Evolutionary conservation across 2,329 filamentous ascomycete genomes (phyloP), one percentile per base, ranked within the genome.

Genomic region (Diaporthe ampelina): DNA sequence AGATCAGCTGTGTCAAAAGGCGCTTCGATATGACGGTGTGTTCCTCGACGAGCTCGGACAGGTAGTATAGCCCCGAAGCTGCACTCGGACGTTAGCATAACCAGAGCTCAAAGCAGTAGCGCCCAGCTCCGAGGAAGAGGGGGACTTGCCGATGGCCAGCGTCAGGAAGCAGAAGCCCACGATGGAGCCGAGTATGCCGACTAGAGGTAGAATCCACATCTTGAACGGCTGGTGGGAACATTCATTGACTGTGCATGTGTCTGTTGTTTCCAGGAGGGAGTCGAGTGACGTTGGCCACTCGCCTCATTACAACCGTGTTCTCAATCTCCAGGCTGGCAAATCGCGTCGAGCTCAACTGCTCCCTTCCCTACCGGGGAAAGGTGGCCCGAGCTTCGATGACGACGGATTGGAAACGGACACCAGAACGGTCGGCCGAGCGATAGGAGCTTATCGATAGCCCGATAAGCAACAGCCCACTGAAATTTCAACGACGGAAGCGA

Each of bases 11-110:
- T 45, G 90, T 93, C 70, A 99, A 88, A n/a, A 98, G 87, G 73
- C 93, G 94, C 82, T 97, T 97, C 17, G 95, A 94, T 76, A 97
- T 85, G 15, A 98, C 96, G 5, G 96, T 98, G 82, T 99, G 96
- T 84, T 99, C 97, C 85, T 99, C 97, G 76, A 99, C 97, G 19
- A 98, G 92, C 84, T 99, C 97, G 32, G 96, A 98, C 71, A 99
- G 93, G 83, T 99, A 99, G 86, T 99, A 99, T 35, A 99, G 91
- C 50, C 97, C 97, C n/a, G 95, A 98, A 52, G 97, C 97, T 94
- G 80, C 32, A 21, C 35, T 29, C 50, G 40, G 6, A 54, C n/a
- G 7, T 45, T 69, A 72, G 56, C 63, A 40, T 32, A 26, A 43
- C 19, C 32, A 40, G 2, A 21, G n/a, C 63, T 37, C 10, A 7